Base-by-base conservation (phyloP, 1,284 basidiomycete species). In the Marasmius tenuissimus region DNA sequence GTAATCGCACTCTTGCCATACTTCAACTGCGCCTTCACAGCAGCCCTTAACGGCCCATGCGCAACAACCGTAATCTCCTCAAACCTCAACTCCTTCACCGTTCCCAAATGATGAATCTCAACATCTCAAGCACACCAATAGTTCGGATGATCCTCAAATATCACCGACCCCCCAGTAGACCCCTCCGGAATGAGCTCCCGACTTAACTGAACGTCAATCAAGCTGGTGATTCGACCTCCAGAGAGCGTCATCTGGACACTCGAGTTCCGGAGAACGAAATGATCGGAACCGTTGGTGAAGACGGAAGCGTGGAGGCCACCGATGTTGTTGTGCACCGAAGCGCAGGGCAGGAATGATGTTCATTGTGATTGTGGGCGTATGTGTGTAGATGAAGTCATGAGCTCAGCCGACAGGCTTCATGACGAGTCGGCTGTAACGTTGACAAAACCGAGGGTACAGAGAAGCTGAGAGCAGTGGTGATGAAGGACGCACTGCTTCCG, bases 81-180 rank as follows among this genome's bases (percentile, higher is more conserved):
- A 70, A 98, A 98, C 61, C 87, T 80, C 49, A 99, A 82, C 27
- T 83, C 85, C 55, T 84, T 85, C 49, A 84, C 82, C 39, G 90
- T 96, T 77, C 98, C 93, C n/a, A 98, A 80, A 72, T 97, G 94
- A 75, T 96, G 94, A 42, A 96, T 85, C 72, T 98, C 96, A 60
- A 97, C 94, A 75, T 98, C 91, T 90, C 89, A 92, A 18, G 91
- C 91, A 75, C 92, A 89, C 91, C 91, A 94, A 68, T 91, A 93
- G 65, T 91, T 92, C 2, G 94, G 94, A 58, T 86, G 83, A 74
- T 96, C 91, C 68, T 97, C 90, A 74, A 96, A 97, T 61, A 97
- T 91, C 49, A 96, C 86, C 60, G 97, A 75, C 11, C 96, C 96
- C 56, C 92, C 95, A 3, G 88, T 91, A 63, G 83, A 72, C 8